These are phyloP conservation scores for Hypholoma sublateritium DNA, from an alignment of 768 basidiomycete species.

Conservation along the genomic window DNA sequence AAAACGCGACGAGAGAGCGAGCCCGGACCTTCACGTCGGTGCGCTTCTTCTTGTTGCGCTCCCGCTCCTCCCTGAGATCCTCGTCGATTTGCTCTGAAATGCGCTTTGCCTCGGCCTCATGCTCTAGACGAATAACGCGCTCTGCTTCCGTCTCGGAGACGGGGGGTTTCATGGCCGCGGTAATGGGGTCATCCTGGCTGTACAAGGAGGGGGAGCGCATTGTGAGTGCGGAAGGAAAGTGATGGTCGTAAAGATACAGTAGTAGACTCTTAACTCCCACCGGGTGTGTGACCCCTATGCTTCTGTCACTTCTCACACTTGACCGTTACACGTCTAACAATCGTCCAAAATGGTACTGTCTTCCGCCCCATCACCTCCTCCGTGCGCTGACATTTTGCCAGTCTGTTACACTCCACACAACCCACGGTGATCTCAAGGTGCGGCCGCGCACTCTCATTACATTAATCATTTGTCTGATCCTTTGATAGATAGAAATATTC, in stretches of 20 bases:
- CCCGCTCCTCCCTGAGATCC: conserved; percentile 68
- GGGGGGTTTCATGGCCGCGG: conserved; percentile 66
- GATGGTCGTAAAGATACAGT: conserved; percentile 24
- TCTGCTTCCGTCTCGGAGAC: conserved; percentile 64
- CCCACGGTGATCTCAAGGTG: conserved; percentile 95
- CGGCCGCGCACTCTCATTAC: conserved; percentile 5
- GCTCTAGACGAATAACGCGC: conserved; percentile 55
- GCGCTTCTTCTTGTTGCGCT: conserved; percentile 60
- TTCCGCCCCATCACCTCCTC: conserved; percentile 20
- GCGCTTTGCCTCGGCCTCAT: conserved; percentile 73
- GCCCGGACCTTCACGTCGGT: conserved; percentile 66
- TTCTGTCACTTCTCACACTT: conserved; percentile 19
- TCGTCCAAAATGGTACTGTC: conserved; percentile 28
- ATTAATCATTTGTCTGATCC: conserved; percentile 2
- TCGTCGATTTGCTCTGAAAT: conserved; percentile 84
- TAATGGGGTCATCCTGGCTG: conserved; percentile 75
- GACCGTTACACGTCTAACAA: conserved; percentile 17
- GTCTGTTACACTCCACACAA: conserved; percentile 95
- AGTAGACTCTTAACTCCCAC: not conserved
- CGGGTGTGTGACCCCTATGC: conserved; percentile 12
- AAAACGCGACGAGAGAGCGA: conserved; percentile 4
- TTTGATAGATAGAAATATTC: conserved; percentile 84
- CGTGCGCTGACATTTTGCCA: conserved; percentile 28
- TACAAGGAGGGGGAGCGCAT: conserved; percentile 73
- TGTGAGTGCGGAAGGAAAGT: conserved; percentile 34